Percentiles rank a stretch among this genome's conserved stretches.
Conservation (phyloP, 352 stramenopile species). For the Aphanomyces euteiches region DNA sequence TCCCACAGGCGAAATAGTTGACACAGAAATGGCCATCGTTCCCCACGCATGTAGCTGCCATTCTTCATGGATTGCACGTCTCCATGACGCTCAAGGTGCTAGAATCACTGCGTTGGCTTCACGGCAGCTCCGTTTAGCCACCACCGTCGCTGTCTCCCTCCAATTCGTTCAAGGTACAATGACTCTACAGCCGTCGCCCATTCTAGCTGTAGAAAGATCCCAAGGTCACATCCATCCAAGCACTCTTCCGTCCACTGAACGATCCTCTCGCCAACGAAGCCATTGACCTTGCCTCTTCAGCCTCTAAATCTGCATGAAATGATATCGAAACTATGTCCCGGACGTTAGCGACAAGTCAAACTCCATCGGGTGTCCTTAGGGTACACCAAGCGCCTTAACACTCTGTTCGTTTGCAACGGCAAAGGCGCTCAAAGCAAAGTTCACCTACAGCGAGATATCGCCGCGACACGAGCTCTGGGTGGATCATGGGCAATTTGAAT, state of each 20-base stretch:
- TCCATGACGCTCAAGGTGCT: slow-evolving; percentile 14
- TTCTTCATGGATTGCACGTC: slow-evolving; percentile 12
- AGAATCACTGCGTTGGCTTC: background rate
- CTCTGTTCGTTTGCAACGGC: background rate
- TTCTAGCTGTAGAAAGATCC: slow-evolving; percentile 8
- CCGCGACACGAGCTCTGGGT: too few species aligned
- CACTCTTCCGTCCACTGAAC: background rate
- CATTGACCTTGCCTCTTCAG: background rate
- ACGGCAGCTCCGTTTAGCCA: background rate
- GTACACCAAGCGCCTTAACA: background rate
- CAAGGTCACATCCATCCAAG: slow-evolving; percentile 11
- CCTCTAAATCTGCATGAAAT: background rate
- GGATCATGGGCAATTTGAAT: too few species aligned
- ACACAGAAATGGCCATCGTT: slow-evolving; percentile 6
- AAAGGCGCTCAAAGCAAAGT: background rate
- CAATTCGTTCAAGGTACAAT: background rate
- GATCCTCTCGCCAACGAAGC: slow-evolving; percentile 1
- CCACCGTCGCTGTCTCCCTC: background rate
- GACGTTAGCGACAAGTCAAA: background rate
- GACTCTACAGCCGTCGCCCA: background rate
- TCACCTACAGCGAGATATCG: background rate
- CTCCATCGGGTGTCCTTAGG: background rate
- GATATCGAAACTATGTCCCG: background rate
- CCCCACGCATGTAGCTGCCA: background rate
- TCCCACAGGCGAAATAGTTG: background rate